Evolutionary conservation across 331 rosid genomes (phyloP).

Genomic region (Arachis monticola): DNA sequence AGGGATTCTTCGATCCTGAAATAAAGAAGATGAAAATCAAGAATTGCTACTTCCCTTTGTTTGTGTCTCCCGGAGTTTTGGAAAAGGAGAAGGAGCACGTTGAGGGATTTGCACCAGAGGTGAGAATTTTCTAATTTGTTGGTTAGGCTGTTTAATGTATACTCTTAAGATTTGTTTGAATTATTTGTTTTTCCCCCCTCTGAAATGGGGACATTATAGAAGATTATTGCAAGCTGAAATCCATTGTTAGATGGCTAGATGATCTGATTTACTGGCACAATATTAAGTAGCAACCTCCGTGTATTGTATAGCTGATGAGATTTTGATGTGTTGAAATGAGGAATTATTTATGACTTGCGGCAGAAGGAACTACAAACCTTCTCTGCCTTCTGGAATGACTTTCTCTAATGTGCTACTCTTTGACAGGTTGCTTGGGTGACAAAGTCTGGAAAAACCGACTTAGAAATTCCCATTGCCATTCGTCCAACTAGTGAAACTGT

Average conservation of each 20-base stretch:
- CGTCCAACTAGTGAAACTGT: slow-evolving; percentile 99
- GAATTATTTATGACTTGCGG: background rate
- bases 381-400: slow-evolving; percentile 19
- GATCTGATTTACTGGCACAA: background rate
- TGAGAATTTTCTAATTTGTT: slow-evolving; percentile 44
- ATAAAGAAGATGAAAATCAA: slow-evolving; percentile 93
- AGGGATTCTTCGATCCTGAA: slow-evolving; percentile 87
- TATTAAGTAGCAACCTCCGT: background rate
- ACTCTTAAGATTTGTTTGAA: slow-evolving; percentile 13
- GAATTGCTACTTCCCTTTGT: slow-evolving; percentile 92
- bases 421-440: slow-evolving; percentile 97
- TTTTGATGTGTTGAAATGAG: background rate
- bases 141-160: slow-evolving; percentile 3
- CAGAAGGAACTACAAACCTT: background rate
- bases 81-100: slow-evolving; percentile 96
- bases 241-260: background rate
- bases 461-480: slow-evolving; percentile 94
- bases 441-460: slow-evolving; percentile 79
- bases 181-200: no score
- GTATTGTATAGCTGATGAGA: background rate
- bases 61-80: slow-evolving; percentile 81
- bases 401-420: slow-evolving; percentile 9
- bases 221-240: background rate
- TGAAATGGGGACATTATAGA: background rate
- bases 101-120: slow-evolving; percentile 99